Evolutionary conservation across 305 asterid species (phyloP), one percentile per base, ranked within the genome.

Genomic region (Ilex paraguariensis): DNA sequence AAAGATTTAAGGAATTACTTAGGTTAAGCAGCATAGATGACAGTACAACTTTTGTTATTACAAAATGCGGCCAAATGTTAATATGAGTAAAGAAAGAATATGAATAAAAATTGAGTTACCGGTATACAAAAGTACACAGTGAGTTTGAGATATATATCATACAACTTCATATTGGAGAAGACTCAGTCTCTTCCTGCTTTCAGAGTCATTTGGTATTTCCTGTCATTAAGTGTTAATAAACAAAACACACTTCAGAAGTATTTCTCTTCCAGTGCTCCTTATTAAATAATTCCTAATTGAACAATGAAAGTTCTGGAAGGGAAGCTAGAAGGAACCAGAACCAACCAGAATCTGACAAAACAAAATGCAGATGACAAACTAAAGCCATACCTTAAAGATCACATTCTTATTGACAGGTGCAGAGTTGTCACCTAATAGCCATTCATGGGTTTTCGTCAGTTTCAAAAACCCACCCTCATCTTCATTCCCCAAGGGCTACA

Each of bases 81-180:
- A 1, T 21, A 17, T 17, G 28, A 21, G 28, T 21, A 21, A 21
- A 21, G 28, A 21, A 0, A 21, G 1, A 21, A 21, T 21, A 21
- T 21, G 2, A 21, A 21, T 21, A 21, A 21, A 21, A 21, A 21
- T 21, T 21, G 28, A 21, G 28, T 21, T 21, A 21, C 28, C 28
- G 2, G 28, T 21, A 21, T 1, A 21, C 28, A 21, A 21, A 21
- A 21, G 28, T 21, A 21, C 28, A 21, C 28, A 21, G 28, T 21
- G 28, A 21, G 28, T 21, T 21, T 13, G 50, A 45, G 13, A 46
- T 51, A 55, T 70, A 42, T 31, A 59, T 44, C 96, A 48, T 89
- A 92, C 98, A 79, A 96, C 98, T 77, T 92, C 97, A 15, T 92
- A 92, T 79, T 73, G 64, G 73, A 92, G 94, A 61, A 87, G 70